phyloP scores from a whole-genome alignment of 176 grass and related monocot genomes.

The Bothriochloa decipiens region DNA sequence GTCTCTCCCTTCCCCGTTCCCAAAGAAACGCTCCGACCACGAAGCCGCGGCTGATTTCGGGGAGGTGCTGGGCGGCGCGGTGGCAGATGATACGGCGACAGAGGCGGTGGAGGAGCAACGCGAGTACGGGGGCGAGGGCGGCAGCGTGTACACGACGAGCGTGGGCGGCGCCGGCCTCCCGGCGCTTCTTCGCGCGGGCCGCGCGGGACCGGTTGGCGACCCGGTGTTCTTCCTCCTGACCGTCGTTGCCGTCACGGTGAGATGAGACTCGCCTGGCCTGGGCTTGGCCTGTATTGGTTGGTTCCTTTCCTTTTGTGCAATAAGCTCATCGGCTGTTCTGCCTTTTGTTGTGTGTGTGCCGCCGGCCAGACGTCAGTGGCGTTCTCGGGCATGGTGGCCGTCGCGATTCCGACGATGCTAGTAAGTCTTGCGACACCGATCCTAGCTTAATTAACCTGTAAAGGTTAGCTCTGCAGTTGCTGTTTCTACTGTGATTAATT shows the following conservation, averaged over 20 bases:
- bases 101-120: not conserved
- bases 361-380: slow-evolving; percentile 61
- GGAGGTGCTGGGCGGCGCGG: not conserved
- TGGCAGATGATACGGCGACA: not conserved
- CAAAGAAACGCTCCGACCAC: not conserved
- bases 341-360: slow-evolving; percentile 1
- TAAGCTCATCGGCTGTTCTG: not conserved
- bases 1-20: not conserved
- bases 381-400: slow-evolving; percentile 63
- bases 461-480: not conserved
- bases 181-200: slow-evolving; percentile 17
- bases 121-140: too few relatives aligned
- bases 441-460: slow-evolving; percentile 1
- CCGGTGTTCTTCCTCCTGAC: slow-evolving; percentile 72
- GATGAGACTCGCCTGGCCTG: not conserved
- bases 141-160: slow-evolving; percentile 34
- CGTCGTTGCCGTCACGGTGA: slow-evolving; percentile 58
- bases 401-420: slow-evolving; percentile 65
- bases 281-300: not conserved
- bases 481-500: not conserved
- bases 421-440: slow-evolving; percentile 42
- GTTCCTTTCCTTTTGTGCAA: not conserved
- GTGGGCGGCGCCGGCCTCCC: slow-evolving; percentile 40
- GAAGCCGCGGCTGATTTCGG: not conserved
- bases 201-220: slow-evolving; percentile 62